A percentile compares a stretch with the other conserved stretches of the same genome.
phyloP scores from a whole-genome alignment of 2,329 filamentous ascomycete species.

The Fusarium avenaceum region DNA sequence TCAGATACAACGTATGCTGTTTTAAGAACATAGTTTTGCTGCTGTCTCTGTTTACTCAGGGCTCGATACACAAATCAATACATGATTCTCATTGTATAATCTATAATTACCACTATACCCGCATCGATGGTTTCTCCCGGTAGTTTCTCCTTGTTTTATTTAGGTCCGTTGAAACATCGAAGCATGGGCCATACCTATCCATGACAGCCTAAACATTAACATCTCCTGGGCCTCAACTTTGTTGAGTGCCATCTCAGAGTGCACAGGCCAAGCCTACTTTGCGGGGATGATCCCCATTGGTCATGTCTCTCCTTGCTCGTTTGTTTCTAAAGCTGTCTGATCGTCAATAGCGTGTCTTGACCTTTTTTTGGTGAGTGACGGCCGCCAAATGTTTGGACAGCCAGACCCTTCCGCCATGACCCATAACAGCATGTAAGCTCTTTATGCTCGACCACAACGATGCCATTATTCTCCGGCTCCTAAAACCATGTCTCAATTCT shows the following conservation, averaged over 20 bases:
- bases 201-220: constrained; percentile 24
- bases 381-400: constrained; percentile 28
- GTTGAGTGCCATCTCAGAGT: constrained; percentile 26
- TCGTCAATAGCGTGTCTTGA: constrained; percentile 22
- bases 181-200: constrained; percentile 7
- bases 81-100: constrained; percentile 26
- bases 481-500: constrained; percentile 40
- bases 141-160: constrained; percentile 19
- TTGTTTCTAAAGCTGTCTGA: constrained; percentile 34
- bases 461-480: constrained; percentile 22
- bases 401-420: background rate
- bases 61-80: constrained; percentile 30
- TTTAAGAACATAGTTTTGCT: constrained; percentile 23
- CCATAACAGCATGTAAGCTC: constrained; percentile 29
- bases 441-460: constrained; percentile 31
- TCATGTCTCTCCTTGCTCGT: constrained; percentile 11
- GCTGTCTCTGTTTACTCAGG: constrained; percentile 25
- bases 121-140: constrained; percentile 23
- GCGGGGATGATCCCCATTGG: constrained; percentile 48
- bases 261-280: constrained; percentile 27
- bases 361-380: constrained; percentile 19
- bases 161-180: constrained; percentile 23
- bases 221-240: constrained; percentile 14
- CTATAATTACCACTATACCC: constrained; percentile 19
- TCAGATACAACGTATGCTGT: constrained; percentile 23